Base-by-base conservation (phyloP, 495 filamentous ascomycete genomes). In the Wilcoxina mikolae region DNA sequence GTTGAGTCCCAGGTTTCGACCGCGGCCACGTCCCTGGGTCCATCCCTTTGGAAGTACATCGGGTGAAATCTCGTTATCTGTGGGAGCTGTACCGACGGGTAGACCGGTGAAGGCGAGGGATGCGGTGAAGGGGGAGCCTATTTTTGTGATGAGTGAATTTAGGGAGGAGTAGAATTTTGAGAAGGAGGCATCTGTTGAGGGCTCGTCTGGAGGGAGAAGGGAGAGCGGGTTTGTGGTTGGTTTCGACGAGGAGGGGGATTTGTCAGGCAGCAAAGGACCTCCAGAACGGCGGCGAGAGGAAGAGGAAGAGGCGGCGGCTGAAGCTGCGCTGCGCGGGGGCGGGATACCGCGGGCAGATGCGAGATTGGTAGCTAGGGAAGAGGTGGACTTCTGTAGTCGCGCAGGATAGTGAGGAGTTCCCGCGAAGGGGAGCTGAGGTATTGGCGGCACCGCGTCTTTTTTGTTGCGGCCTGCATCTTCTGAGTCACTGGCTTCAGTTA, bases 21-120 rank as follows among this genome's bases (percentile, higher is more conserved):
- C 11, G 67, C 67, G 60, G 65, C 78, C 67, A 59, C 70, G 67
- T 49, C 68, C 64, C 31, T 58, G 53, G 52, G 55, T 59, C 66
- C 66, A 23, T 59, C 58, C 61, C 72, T 71, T 31, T 57, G 55
- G 22, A 54, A 60, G 18, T 59, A 55, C 28, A 66, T 60, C 43
- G 53, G 46, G 5, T 60, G 60, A 3, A 60, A 55, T 39, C 0
- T 53, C 39, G 10, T 64, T 54, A 10, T 49, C 17, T 11, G 2
- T 52, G 0, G 48, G 31, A 9, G 53, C 60, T 1, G 60, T 43
- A 5, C 66, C 72, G 4, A 98, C 69, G 1, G 93, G 91, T 2
- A 98, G 79, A 2, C 90, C 88, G 11, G 90, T 84, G 68, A 94
- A 96, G 11, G 87, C 89, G 4, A 98, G 73, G 11, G 87, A 87